A percentile compares a stretch with the other conserved stretches of the same genome.
Evolutionary conservation across 208 protist species (phyloP).

Genomic region (Trypanosomatidae sp.): DNA sequence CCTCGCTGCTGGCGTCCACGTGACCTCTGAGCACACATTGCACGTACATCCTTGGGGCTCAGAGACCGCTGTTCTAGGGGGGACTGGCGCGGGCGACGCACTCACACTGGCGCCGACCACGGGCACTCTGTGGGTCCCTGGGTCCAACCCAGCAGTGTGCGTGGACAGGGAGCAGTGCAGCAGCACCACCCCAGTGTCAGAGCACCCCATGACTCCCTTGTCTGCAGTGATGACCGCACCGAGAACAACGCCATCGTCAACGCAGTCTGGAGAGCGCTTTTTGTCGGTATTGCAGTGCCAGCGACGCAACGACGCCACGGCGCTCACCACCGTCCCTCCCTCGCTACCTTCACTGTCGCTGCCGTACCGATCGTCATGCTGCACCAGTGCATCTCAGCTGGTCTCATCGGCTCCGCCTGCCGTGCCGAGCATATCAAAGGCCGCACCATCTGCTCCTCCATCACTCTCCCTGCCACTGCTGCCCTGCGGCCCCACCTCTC

Average conservation of each 20-base stretch:
- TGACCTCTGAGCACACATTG: neutral
- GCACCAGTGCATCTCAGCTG: neutral
- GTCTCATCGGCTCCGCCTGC: neutral
- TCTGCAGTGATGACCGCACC: neutral
- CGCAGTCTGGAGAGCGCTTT: slow-evolving; percentile 3
- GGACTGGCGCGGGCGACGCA: neutral
- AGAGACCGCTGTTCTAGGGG: neutral
- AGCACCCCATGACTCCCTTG: too few species aligned
- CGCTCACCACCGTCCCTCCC: neutral
- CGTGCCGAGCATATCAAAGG: neutral
- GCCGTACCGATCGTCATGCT: neutral
- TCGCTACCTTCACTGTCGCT: neutral
- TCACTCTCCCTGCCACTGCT: neutral
- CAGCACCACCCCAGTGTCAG: neutral
- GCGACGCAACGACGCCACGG: slow-evolving; percentile 1
- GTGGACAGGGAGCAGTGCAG: neutral
- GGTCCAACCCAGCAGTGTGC: neutral
- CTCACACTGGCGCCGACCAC: neutral
- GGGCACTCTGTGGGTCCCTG: neutral
- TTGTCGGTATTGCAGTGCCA: slow-evolving; percentile 22
- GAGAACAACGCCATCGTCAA: neutral
- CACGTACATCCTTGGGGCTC: neutral
- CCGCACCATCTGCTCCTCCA: neutral
- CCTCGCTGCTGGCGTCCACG: too few species aligned
- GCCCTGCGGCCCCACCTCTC: neutral